Evolutionary conservation across 2,329 filamentous ascomycete species (phyloP), one percentile per base, ranked within the genome.

Genomic region (Chrysoporthe puriensis): DNA sequence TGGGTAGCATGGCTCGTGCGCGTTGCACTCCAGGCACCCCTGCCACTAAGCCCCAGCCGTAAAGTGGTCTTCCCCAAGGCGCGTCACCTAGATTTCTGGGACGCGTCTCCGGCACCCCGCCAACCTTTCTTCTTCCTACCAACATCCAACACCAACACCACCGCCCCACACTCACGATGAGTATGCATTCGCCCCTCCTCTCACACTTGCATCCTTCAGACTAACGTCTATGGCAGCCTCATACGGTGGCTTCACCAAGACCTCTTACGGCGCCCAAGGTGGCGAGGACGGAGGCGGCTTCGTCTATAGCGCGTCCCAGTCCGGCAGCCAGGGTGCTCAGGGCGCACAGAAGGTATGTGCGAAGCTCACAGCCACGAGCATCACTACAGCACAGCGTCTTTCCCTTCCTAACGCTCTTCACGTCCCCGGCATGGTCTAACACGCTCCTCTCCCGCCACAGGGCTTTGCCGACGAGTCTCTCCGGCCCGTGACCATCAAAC

Each of bases 401-500:
- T 21, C n/a, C 16, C 16, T 14, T n/a, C n/a, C 18, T 50, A 13
- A 8, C 69, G 34, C 69, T 9, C 40, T 43, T 4, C n/a, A 43
- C 14, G 34, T 42, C 14, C 5, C 21, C 16, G 21, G n/a, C 21
- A 32, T 34, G 50, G 44, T 43, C 34, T 58, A 18, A 54, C 48
- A 21, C 34, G 21, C 11, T n/a, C 48, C 62, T 21, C 42, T 71
- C 66, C 69, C 63, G 63, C 18, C 32, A 42, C 69, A 88, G 85
- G 81, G 83, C 69, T 91, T 91, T 77, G 85, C 86, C 73, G 92
- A 96, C 79, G 93, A 97, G 74, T 94, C 93, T 26, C 86, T 99
- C 63, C 91, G 96, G 57, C 94, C 96, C 0, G 92, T 97, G 59
- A 99, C 96, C 13, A 93, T 98, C 81, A 97, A 97, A 80, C 96